phyloP scores from a whole-genome alignment of 179 eudicot genomes.

The Amaranthus tricolor region DNA sequence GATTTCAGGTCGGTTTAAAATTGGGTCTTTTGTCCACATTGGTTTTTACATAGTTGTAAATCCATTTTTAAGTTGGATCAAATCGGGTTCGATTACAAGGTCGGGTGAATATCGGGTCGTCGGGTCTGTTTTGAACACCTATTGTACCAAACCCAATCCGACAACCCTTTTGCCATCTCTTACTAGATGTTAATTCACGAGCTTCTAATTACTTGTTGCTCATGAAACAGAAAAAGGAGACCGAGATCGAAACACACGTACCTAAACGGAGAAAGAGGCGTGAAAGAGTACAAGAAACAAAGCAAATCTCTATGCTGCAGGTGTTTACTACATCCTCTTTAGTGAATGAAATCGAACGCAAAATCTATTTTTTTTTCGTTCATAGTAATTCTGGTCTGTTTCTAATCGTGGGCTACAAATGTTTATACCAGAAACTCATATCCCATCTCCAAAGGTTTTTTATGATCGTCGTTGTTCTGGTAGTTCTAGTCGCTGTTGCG shows the following conservation, averaged over 20 bases:
- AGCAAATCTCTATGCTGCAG: conserved; percentile 58
- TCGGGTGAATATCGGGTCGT: too few species aligned
- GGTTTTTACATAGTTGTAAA: too few species aligned
- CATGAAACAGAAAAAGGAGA: conserved; percentile 49
- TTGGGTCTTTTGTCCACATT: too few species aligned
- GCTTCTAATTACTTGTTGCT: conserved; percentile 14
- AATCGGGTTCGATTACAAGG: too few species aligned
- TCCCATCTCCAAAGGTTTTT: conserved; percentile 34
- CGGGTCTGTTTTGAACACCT: not conserved
- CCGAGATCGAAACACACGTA: conserved; percentile 34
- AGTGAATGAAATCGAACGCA: not conserved
- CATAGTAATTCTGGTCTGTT: not conserved
- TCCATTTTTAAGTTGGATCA: too few species aligned
- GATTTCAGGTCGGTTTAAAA: too few species aligned
- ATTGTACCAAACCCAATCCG: not conserved
- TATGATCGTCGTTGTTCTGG: conserved; percentile 38
- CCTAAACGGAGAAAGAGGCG: conserved; percentile 72
- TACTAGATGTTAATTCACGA: not conserved
- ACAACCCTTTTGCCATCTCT: not conserved
- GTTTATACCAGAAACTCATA: conserved; percentile 52
- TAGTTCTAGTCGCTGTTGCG: conserved; percentile 38
- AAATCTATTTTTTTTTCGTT: not conserved
- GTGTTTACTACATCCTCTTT: conserved; percentile 29
- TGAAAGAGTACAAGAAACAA: conserved; percentile 45
- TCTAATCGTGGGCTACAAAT: conserved; percentile 8